Conservation (phyloP, 257 asterid species). For the Thymus mandschuricus region DNA sequence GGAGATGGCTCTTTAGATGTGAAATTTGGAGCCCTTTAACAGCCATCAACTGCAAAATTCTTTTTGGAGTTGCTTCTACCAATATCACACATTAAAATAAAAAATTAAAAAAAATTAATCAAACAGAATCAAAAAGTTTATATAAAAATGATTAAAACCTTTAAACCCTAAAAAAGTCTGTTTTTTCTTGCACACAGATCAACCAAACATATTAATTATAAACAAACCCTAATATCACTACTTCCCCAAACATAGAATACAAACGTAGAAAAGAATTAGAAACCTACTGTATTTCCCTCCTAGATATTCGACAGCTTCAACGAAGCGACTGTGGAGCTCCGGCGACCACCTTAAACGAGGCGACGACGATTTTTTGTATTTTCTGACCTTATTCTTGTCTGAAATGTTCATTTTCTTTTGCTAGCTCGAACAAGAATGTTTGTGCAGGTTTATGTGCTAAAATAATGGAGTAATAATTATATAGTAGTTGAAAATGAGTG, state of each 20-base stretch:
- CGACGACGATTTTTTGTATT: conserved; percentile 41
- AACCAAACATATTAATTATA: not conserved
- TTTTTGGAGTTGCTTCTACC: conserved; percentile 63
- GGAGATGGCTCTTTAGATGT: conserved; percentile 65
- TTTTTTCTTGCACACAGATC: not conserved
- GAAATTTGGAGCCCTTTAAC: conserved; percentile 51
- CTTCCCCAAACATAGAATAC: not conserved
- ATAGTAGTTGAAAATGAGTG: not conserved
- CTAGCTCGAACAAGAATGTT: not conserved
- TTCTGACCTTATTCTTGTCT: conserved; percentile 35
- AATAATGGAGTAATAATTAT: too few relatives aligned
- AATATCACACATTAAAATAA: not conserved
- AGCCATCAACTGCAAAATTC: conserved; percentile 52
- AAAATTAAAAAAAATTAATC: not conserved
- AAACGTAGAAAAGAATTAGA: not conserved
- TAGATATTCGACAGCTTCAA: conserved; percentile 43
- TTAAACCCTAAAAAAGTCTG: not conserved
- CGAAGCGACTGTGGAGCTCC: conserved; percentile 47
- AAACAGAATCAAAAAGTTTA: not conserved
- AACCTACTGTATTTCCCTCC: conserved; percentile 50
- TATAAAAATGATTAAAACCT: not conserved
- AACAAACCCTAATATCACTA: not conserved
- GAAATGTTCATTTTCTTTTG: conserved; percentile 13
- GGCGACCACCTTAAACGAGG: conserved; percentile 56
- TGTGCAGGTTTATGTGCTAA: conserved; percentile 5